Base-by-base conservation (phyloP, 2,329 filamentous ascomycete genomes). In the Drechslerella coelobrocha region DNA sequence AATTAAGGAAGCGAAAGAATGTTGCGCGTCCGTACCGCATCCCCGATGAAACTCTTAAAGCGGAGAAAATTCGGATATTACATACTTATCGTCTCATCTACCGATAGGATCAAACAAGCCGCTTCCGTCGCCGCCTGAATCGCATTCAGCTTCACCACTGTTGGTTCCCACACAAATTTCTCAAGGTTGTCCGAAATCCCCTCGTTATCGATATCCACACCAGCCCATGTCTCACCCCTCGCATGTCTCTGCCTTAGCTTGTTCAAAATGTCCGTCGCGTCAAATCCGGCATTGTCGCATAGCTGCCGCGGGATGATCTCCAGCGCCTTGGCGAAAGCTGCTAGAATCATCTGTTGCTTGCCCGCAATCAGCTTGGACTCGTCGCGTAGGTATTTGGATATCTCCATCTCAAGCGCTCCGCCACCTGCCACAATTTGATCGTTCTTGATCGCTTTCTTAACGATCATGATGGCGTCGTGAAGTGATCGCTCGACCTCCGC, bases 381-480 rank as follows among this genome's bases (percentile, higher is more conserved):
- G 77, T 89, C 97, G 75, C 86, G 85, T 73, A 99, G 86, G 81
- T 96, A 95, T 39, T 92, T 89, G 5, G 92, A 97, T 56, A 97
- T 81, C 80, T 97, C 94, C 93, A 99, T 97, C 84, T 99, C 94
- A 76, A 85, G 88, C 17, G 94, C 93, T 78, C 94, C 94, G 76
- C 94, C 94, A 76, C 94, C 94, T 48, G 92, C 94, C 24, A 99
- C 94, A 74, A 99, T 96, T 78, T 86, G 90, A 78, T 89, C 89
- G 84, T 97, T 96, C 83, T 91, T 91, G 80, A 97, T 91, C 26
- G 94, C 91, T 72, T 95, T 92, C 86, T 97, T 97, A 78, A 99
- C 94, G 77, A 99, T 96, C 94, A 99, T 99, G 81, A 99, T 97
- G 76, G 94, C 94, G 78, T 99, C 94, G 83, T 99, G 94, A 75